Evolutionary conservation across 1,139 yeast genomes (phyloP), one percentile per base, ranked within the genome.

Genomic region (Scheffersomyces parashehatae): DNA sequence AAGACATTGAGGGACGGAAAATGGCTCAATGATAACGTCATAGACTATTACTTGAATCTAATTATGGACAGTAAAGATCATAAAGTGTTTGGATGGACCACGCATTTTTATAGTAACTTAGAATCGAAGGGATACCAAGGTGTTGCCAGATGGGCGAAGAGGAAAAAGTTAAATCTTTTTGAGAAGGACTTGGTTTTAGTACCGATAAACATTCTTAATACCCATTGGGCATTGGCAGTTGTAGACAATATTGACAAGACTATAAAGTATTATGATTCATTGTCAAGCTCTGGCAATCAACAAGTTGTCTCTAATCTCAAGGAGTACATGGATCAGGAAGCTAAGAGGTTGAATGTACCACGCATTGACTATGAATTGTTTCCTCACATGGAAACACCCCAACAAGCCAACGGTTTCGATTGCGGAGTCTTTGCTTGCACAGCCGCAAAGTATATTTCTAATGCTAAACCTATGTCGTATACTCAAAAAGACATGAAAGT

Each of bases 391-490:
- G 68, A 73, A 24, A 80, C 91, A 31, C 99, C 99, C 0, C 89
- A 85, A 53, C 99, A 95, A 62, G 71, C 76, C 29, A 95, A 95
- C 60, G 97, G 97, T 0, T 88, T 64, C 52, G 99, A 95, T 62
- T 95, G 99, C 67, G 99, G 99, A 1, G 96, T 93, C 1, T 93
- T 91, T 58, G 81, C 95, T 7, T 87, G 97, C 62, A 80, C 89
- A 44, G 85, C 86, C 46, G 88, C 89, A 1, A 78, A 82, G 42
- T 83, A 77, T 39, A 56, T 88, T 37, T 70, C 88, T 13, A 61
- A 79, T 43, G 67, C 68, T 9, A 60, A 64, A 30, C 68, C 70
- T 0, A 66, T 88, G 38, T 60, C 64, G 3, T 93, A 83, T 57
- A 63, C 79, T 14, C 95, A 87, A 54, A 67, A 70, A 6, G 96